phyloP scores from a whole-genome alignment of 169 alveolate species.

The Cryptosporidium ryanae region DNA sequence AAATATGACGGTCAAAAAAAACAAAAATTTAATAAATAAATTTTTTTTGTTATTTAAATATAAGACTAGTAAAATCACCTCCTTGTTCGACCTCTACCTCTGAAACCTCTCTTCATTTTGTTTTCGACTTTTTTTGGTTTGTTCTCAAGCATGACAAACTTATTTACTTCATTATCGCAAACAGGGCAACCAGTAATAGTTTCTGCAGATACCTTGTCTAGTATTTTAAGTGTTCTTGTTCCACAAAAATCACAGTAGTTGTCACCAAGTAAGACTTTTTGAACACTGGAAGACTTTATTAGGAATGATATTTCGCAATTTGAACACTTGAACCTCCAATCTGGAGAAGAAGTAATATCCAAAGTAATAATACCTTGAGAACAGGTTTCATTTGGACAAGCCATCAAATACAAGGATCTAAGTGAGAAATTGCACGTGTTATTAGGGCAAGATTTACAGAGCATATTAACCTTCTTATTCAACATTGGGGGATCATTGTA shows the following conservation, averaged over 20 bases:
- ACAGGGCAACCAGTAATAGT: constrained; percentile 28
- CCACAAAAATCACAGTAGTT: constrained; percentile 37
- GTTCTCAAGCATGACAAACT: not conserved
- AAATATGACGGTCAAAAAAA: not conserved
- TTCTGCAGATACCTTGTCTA: not conserved
- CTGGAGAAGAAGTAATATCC: constrained; percentile 35
- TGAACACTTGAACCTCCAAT: constrained; percentile 66
- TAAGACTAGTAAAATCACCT: not conserved
- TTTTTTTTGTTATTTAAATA: not conserved
- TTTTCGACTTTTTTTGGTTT: not conserved
- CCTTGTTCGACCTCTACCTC: constrained; percentile 10
- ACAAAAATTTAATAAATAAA: not conserved
- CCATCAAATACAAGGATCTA: constrained; percentile 42
- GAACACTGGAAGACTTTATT: not conserved
- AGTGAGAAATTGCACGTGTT: constrained; percentile 28
- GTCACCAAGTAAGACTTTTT: not conserved
- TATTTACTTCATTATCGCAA: constrained; percentile 27
- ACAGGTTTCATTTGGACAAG: constrained; percentile 41
- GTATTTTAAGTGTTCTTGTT: constrained; percentile 17
- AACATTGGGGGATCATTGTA: constrained; percentile 84
- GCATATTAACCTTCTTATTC: constrained; percentile 32
- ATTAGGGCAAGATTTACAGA: constrained; percentile 51
- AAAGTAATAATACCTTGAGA: constrained; percentile 43
- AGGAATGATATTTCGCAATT: not conserved
- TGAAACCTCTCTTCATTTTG: not conserved